Conservation (phyloP, 2,329 filamentous ascomycete species). For the Sporothrix phasma region DNA sequence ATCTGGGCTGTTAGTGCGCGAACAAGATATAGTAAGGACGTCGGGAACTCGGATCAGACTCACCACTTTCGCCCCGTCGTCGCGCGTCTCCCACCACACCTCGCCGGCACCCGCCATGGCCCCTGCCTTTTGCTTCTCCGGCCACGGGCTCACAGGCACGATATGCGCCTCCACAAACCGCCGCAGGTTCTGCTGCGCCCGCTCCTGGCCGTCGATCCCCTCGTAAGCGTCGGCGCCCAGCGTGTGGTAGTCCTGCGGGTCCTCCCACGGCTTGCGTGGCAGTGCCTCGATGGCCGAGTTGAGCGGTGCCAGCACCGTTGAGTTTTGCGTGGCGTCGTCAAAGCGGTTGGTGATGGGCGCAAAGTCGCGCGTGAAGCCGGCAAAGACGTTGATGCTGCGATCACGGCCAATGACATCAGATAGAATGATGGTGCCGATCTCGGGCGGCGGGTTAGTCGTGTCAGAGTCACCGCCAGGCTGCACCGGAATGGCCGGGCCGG, state of each 20-base stretch:
- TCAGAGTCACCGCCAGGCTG: conserved; percentile 23
- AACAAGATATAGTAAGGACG: not conserved
- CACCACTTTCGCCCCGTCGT: conserved; percentile 56
- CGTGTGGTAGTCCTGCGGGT: conserved; percentile 59
- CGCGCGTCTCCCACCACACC: conserved; percentile 69
- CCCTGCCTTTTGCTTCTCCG: conserved; percentile 52
- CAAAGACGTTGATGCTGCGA: conserved; percentile 74
- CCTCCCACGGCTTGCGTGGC: conserved; percentile 79
- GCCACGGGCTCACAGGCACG: conserved; percentile 66
- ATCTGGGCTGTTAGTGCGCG: conserved; percentile 38
- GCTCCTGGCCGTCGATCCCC: conserved; percentile 61
- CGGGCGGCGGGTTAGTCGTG: conserved; percentile 8
- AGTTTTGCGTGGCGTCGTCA: conserved; percentile 55
- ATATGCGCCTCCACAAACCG: conserved; percentile 82
- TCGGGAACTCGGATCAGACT: conserved; percentile 24
- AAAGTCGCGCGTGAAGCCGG: conserved; percentile 68
- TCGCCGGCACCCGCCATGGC: conserved; percentile 55
- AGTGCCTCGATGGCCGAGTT: conserved; percentile 72
- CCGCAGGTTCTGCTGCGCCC: conserved; percentile 66
- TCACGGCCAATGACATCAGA: conserved; percentile 77
- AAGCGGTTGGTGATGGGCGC: conserved; percentile 59
- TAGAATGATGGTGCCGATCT: conserved; percentile 50
- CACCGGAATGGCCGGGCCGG: conserved; percentile 18
- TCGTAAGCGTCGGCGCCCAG: conserved; percentile 65
- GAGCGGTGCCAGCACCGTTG: conserved; percentile 77